Evolutionary conservation across 2,329 filamentous ascomycete genomes (phyloP), one percentile per base, ranked within the genome.

Genomic region (Rhexocercosporidium sp.): DNA sequence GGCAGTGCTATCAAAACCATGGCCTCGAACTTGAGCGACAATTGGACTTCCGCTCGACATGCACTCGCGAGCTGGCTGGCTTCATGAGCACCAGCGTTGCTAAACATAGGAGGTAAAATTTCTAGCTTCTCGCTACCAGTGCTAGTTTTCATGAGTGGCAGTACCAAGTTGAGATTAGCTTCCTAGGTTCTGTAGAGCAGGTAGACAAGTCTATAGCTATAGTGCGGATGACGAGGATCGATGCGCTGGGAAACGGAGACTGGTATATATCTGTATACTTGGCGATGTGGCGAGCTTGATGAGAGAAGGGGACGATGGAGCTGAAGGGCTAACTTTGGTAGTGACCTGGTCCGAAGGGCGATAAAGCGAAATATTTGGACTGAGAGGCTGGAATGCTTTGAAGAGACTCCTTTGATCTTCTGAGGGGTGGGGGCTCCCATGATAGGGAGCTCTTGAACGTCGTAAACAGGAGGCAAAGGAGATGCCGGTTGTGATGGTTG

Each of bases 211-310:
- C 71, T 4, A 82, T 77, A 29, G 84, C 79, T n/a, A 78, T 75
- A 3, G 80, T 84, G 27, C 86, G 79, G 9, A 88, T 78, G 20
- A 85, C 79, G 27, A 88, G 76, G 62, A 87, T 83, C 31, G 79
- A 78, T 3, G 82, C 76, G 14, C 73, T 71, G 9, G 83, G 83
- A 49, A 79, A 80, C 5, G 84, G 75, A 0, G 74, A 75, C 31
- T 77, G 75, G 71, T 85, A 85, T 62, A 78, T 76, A 2, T 74
- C 64, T 18, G 81, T 77, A 70, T 84, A 85, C 76, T 85, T 85
- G 63, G 77, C 72, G 27, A 84, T 76, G 54, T 82, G 80, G 14
- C 79, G 77, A 2, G 78, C 71, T n/a, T 53, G 49, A 53, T 53
- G 49, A 53, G 49, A n/a, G 14, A 18, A 6, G 14, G 49, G 5